A percentile compares a stretch with the other conserved stretches of the same genome.
phyloP scores from a whole-genome alignment of 2,329 filamentous ascomycete species.

The Fusarium bactridioides region DNA sequence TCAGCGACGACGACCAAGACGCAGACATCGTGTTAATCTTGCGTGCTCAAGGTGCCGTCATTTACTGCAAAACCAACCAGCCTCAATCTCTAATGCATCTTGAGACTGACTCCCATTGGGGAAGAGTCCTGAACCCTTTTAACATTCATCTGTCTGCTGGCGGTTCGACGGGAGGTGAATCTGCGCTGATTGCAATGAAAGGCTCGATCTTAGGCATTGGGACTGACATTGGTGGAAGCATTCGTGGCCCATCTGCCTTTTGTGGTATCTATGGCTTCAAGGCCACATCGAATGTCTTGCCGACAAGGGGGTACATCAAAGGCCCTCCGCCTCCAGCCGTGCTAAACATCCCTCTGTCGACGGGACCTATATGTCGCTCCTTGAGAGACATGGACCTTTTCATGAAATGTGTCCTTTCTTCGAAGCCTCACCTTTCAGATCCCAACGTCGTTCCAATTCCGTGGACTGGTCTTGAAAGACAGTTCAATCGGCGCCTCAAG shows the following conservation, averaged over 20 bases:
- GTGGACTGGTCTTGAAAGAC: conserved; percentile 42
- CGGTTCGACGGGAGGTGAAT: conserved; percentile 66
- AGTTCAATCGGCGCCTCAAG: conserved; percentile 39
- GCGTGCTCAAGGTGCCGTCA: conserved; percentile 66
- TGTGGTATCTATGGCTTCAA: conserved; percentile 24
- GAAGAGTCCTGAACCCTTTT: conserved; percentile 66
- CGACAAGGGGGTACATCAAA: conserved; percentile 24
- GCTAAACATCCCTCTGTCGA: conserved; percentile 38
- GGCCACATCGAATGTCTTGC: background rate
- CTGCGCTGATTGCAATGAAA: conserved; percentile 46
- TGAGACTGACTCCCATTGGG: conserved; percentile 66
- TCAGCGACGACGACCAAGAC: conserved; percentile 19
- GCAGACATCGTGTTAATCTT: conserved; percentile 61
- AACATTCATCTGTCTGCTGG: conserved; percentile 68
- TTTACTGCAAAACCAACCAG: conserved; percentile 74
- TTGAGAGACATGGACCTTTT: conserved; percentile 38
- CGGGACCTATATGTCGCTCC: conserved; percentile 36
- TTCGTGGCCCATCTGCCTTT: conserved; percentile 15
- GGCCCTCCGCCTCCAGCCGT: conserved; percentile 43
- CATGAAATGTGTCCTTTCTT: conserved; percentile 16
- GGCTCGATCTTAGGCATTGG: conserved; percentile 27
- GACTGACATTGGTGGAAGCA: conserved; percentile 13
- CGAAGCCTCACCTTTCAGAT: conserved; percentile 36
- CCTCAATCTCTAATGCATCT: conserved; percentile 58
- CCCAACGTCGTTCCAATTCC: conserved; percentile 42